Evolutionary conservation across 352 stramenopile genomes (phyloP), one percentile per base, ranked within the genome.

Genomic region (Phytophthora boehmeriae): DNA sequence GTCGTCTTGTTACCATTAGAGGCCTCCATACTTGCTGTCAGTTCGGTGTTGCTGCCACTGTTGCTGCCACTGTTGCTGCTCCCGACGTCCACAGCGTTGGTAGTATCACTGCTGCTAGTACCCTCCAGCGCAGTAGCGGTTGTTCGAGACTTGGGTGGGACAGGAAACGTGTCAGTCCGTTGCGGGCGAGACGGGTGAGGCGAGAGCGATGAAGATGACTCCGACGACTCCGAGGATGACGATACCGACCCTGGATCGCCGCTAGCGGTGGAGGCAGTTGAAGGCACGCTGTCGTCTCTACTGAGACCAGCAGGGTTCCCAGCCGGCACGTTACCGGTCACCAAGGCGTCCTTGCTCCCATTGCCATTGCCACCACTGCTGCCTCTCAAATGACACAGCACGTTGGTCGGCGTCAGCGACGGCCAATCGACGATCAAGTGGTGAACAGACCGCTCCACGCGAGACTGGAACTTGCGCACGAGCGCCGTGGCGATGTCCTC

Each of bases 381-480:
- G 35, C 65, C 51, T 39, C 59, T 58, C 32, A 80, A 71, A 48
- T 51, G 73, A 52, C 75, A 86, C 50, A 86, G 45, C 28, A 68
- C 59, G 35, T 82, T 80, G 25, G 66, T 61, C 3, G 63, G 43
- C n/a, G n/a, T n/a, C 11, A 54, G 11, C 19, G n/a, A 17, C 51
- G 79, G 79, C 82, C 82, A 91, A 59, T 85, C 79, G 5, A 73
- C 68, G 55, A 91, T 78, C 32, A 91, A 57, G 46, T 89, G 79
- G 39, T 78, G 74, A 39, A 89, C 75, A 16, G 82, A 88, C 23
- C 80, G 68, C 62, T 91, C 78, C 34, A 86, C 75, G 25, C 78
- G 79, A 22, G 78, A 73, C 58, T 83, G 80, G 63, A 89, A 89
- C 30, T 59, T 71, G 23, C 56, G 71, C 42, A 88, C 69, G 8